These are phyloP conservation scores for Elaeagnus macrophylla DNA, from an alignment of 306 rosid genomes.

Conservation along the genomic window DNA sequence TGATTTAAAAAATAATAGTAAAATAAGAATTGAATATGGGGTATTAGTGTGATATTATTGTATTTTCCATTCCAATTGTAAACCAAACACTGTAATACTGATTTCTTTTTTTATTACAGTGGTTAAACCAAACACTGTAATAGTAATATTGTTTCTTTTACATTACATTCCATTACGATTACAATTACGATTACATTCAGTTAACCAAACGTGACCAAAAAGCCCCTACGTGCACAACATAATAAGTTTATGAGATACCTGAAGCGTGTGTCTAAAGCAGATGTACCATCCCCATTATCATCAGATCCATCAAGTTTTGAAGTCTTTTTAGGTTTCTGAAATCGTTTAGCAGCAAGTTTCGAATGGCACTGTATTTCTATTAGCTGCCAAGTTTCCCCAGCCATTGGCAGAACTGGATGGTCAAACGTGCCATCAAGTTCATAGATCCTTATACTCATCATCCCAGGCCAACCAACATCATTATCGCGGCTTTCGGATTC, in stretches of 20 bases:
- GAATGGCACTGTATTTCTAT: slow-evolving; percentile 94
- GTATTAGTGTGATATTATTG: too few relatives aligned
- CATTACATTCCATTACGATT: too few relatives aligned
- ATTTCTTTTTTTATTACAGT: too few relatives aligned
- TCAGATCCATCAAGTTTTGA: slow-evolving; percentile 85
- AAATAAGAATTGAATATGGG: too few relatives aligned
- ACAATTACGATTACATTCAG: too few relatives aligned
- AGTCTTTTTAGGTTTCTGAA: slow-evolving; percentile 82
- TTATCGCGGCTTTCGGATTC: slow-evolving; percentile 70
- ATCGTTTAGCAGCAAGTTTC: slow-evolving; percentile 83
- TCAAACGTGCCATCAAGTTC: slow-evolving; percentile 96
- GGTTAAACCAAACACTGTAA: too few relatives aligned
- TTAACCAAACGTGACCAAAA: too few relatives aligned
- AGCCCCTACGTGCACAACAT: not conserved
- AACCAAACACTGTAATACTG: too few relatives aligned
- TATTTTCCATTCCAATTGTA: too few relatives aligned
- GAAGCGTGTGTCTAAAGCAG: slow-evolving; percentile 67
- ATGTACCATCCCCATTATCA: slow-evolving; percentile 67
- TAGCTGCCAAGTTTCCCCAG: slow-evolving; percentile 86
- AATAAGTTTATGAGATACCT: slow-evolving; percentile 34
- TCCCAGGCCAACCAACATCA: slow-evolving; percentile 95
- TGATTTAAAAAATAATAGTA: too few relatives aligned
- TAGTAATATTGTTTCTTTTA: too few relatives aligned
- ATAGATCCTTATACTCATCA: slow-evolving; percentile 94
- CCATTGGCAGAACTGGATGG: slow-evolving; percentile 95